Percentiles rank a stretch among this genome's conserved stretches.
Evolutionary conservation across 345 rosid genomes (phyloP).

Genomic region (Hypericum perforatum): DNA sequence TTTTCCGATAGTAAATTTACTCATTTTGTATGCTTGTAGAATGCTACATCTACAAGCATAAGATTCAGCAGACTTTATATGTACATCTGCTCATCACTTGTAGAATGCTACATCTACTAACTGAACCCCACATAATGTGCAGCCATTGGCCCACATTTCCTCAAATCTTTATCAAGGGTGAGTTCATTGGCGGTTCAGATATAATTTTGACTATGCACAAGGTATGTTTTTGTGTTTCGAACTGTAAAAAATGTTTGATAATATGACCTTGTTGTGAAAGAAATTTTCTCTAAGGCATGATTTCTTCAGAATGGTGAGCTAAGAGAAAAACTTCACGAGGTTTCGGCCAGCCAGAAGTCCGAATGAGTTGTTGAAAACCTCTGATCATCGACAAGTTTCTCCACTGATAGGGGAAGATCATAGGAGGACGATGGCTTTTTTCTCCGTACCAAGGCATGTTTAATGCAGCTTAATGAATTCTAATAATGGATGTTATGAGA

Average conservation of each 20-base stretch:
- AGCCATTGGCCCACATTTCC: conserved; percentile 99
- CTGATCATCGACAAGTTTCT: too few relatives aligned
- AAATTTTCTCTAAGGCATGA: not conserved
- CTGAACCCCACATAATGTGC: conserved; percentile 15
- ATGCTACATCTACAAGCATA: too few relatives aligned
- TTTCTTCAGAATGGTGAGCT: conserved; percentile 63
- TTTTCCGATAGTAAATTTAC: too few relatives aligned
- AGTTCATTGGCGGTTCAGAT: conserved; percentile 93
- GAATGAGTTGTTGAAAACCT: not conserved
- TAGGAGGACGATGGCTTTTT: too few relatives aligned
- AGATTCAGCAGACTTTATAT: too few relatives aligned
- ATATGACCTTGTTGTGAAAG: not conserved
- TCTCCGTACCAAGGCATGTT: too few relatives aligned
- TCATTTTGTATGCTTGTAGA: too few relatives aligned
- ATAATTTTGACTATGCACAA: conserved; percentile 83
- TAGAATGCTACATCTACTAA: not conserved
- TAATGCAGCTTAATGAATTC: too few relatives aligned
- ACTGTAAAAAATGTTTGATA: not conserved
- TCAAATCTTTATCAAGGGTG: conserved; percentile 85
- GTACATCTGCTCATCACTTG: too few relatives aligned
- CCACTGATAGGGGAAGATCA: too few relatives aligned
- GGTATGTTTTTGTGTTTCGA: conserved; percentile 27
- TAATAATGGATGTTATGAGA: too few relatives aligned
- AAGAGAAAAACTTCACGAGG: conserved; percentile 64
- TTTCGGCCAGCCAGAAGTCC: conserved; percentile 17